phyloP scores from a whole-genome alignment of 495 filamentous ascomycete genomes.

The Aspergillus funiculosus region DNA sequence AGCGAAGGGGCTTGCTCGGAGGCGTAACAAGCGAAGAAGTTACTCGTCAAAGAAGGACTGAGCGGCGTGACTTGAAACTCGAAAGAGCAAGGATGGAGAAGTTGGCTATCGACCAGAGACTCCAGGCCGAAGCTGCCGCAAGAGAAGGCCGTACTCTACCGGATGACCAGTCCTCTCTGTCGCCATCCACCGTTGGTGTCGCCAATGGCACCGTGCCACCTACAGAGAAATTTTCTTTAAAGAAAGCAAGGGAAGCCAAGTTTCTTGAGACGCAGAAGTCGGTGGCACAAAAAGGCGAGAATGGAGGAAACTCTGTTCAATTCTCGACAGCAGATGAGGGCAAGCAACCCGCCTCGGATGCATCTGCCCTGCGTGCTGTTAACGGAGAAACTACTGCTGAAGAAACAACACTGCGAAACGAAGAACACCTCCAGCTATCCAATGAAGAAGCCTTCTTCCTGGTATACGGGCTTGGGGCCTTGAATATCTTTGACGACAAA shows the following conservation, averaged over 20 bases:
- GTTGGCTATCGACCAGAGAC: slow-evolving; percentile 67
- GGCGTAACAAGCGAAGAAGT: slow-evolving; percentile 68
- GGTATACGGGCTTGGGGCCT: slow-evolving; percentile 70
- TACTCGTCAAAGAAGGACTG: slow-evolving; percentile 69
- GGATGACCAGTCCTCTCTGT: slow-evolving; percentile 9
- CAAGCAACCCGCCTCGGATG: slow-evolving; percentile 45
- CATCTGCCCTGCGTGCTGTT: slow-evolving; percentile 30
- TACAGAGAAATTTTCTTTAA: slow-evolving; percentile 38
- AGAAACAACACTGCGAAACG: slow-evolving; percentile 49
- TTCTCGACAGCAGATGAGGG: slow-evolving; percentile 59
- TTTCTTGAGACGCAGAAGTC: slow-evolving; percentile 24
- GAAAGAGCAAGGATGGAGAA: slow-evolving; percentile 81
- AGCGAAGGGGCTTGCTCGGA: slow-evolving; percentile 56
- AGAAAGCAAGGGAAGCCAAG: slow-evolving; percentile 37
- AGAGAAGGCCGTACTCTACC: slow-evolving; percentile 22
- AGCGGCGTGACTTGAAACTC: slow-evolving; percentile 78
- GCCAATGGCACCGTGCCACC: slow-evolving; percentile 18
- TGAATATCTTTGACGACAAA: slow-evolving; percentile 56
- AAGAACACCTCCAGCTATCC: slow-evolving; percentile 87
- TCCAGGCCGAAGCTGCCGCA: slow-evolving; percentile 53
- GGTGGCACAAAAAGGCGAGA: slow-evolving; percentile 18
- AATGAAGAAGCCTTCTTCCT: slow-evolving; percentile 93
- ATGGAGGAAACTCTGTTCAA: slow-evolving; percentile 54
- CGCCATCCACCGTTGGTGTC: slow-evolving; percentile 16
- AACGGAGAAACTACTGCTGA: slow-evolving; percentile 15